phyloP scores from a whole-genome alignment of 179 eudicot genomes.

The Gypsophila paniculata region DNA sequence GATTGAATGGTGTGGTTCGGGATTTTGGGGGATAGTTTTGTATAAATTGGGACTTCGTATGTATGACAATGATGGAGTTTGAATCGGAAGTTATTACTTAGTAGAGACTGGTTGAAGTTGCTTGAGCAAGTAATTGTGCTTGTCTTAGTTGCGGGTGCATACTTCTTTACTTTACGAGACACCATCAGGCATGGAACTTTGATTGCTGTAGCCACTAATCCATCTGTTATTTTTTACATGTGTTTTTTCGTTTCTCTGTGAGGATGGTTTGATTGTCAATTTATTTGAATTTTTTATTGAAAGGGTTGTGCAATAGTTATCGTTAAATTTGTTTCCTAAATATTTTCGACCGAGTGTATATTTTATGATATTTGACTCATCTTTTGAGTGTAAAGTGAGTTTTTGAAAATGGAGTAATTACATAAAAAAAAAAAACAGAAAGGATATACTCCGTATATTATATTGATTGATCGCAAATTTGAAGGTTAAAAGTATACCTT shows the following conservation, averaged over 20 bases:
- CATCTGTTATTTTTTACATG: background rate
- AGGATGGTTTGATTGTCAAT: background rate
- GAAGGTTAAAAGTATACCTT: too few relatives aligned
- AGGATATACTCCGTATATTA: too few relatives aligned
- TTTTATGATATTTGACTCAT: background rate
- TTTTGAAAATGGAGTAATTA: too few relatives aligned
- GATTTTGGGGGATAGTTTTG: too few relatives aligned
- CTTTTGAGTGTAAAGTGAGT: background rate
- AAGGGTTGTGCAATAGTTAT: background rate
- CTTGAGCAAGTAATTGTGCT: background rate
- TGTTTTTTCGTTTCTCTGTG: background rate
- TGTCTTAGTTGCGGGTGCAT: background rate
- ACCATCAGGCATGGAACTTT: background rate
- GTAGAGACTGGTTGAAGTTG: background rate
- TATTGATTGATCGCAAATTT: too few relatives aligned
- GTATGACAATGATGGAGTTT: background rate
- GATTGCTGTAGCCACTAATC: background rate
- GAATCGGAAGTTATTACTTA: background rate
- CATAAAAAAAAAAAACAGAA: too few relatives aligned
- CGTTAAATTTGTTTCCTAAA: background rate
- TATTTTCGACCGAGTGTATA: background rate
- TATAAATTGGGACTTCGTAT: constrained; percentile 5
- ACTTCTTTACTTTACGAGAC: background rate
- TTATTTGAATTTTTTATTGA: background rate
- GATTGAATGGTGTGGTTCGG: background rate